These are phyloP conservation scores for Geotrichum europaeum DNA, from an alignment of 1,139 yeast species.

Conservation along the genomic window DNA sequence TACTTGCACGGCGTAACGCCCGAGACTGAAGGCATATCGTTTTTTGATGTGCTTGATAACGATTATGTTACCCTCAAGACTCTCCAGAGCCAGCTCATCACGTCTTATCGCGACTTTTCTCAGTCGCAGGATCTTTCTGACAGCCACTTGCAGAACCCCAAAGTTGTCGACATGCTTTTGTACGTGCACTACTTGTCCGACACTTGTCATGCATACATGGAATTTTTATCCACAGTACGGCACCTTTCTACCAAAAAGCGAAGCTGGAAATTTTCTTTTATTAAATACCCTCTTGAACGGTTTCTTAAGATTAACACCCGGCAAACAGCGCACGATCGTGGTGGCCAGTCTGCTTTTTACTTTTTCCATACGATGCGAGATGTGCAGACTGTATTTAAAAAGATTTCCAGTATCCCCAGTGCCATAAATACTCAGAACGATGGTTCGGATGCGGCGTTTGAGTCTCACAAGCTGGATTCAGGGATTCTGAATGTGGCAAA, in stretches of 20 bases:
- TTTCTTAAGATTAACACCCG: slow-evolving; percentile 40
- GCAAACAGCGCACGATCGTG: slow-evolving; percentile 44
- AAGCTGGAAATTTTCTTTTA: slow-evolving; percentile 34
- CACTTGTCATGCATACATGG: slow-evolving; percentile 15
- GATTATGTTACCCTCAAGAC: not conserved
- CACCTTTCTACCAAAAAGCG: slow-evolving; percentile 19
- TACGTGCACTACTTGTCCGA: slow-evolving; percentile 20
- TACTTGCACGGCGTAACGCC: slow-evolving; percentile 14
- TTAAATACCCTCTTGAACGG: slow-evolving; percentile 39
- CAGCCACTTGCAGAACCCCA: slow-evolving; percentile 8
- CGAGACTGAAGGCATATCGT: slow-evolving; percentile 7
- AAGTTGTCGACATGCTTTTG: slow-evolving; percentile 12
- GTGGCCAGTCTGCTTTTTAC: slow-evolving; percentile 41
- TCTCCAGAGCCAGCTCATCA: slow-evolving; percentile 1
- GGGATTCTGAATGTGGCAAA: slow-evolving; percentile 5
- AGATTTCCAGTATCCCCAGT: slow-evolving; percentile 24
- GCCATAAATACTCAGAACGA: not conserved
- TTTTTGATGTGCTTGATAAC: slow-evolving; percentile 1
- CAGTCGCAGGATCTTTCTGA: slow-evolving; percentile 3
- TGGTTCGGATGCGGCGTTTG: not conserved
- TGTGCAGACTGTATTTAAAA: slow-evolving; percentile 46
- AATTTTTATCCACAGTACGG: slow-evolving; percentile 17
- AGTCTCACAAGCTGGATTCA: not conserved
- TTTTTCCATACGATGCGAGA: slow-evolving; percentile 42
- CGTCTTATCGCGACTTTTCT: slow-evolving; percentile 7